Evolutionary conservation across 768 basidiomycete species (phyloP).

Genomic region (Omphalotus guepiniiformis): DNA sequence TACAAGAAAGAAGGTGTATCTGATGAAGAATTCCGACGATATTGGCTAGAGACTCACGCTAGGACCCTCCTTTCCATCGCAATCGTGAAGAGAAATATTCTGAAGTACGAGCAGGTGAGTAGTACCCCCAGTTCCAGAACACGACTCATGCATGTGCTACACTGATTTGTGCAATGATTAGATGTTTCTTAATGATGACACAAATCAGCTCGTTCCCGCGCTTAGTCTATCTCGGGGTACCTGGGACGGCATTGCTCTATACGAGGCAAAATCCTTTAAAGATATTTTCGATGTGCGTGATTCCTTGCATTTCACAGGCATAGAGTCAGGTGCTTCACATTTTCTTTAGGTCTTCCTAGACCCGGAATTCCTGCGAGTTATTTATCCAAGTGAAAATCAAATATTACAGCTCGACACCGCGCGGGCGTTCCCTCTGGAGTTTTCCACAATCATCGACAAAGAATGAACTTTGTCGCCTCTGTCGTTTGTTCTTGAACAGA

Average conservation of each 20-base stretch:
- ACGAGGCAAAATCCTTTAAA: constrained; percentile 30
- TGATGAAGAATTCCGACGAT: constrained; percentile 25
- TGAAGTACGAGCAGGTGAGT: constrained; percentile 32
- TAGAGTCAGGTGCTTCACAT: neutral
- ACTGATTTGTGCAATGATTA: constrained; percentile 10
- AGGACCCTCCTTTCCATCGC: constrained; percentile 25
- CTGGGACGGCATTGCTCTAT: constrained; percentile 25
- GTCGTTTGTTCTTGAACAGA: too few relatives aligned
- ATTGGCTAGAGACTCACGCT: constrained; percentile 27
- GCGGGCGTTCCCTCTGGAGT: neutral
- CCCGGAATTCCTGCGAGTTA: neutral
- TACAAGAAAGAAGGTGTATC: constrained; percentile 22
- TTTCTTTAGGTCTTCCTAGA: neutral
- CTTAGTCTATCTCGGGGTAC: constrained; percentile 17
- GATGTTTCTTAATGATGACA: constrained; percentile 18
- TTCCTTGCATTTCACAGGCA: constrained; percentile 7
- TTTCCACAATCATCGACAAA: neutral
- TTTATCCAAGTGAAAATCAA: neutral
- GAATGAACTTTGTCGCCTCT: too few relatives aligned
- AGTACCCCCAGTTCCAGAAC: neutral
- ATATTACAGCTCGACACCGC: neutral
- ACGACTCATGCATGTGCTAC: neutral
- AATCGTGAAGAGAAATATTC: constrained; percentile 27
- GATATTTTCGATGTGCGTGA: constrained; percentile 24
- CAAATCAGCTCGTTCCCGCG: neutral